Evolutionary conservation across 768 basidiomycete species (phyloP).

Genomic region (Symmetrospora coprosmae): DNA sequence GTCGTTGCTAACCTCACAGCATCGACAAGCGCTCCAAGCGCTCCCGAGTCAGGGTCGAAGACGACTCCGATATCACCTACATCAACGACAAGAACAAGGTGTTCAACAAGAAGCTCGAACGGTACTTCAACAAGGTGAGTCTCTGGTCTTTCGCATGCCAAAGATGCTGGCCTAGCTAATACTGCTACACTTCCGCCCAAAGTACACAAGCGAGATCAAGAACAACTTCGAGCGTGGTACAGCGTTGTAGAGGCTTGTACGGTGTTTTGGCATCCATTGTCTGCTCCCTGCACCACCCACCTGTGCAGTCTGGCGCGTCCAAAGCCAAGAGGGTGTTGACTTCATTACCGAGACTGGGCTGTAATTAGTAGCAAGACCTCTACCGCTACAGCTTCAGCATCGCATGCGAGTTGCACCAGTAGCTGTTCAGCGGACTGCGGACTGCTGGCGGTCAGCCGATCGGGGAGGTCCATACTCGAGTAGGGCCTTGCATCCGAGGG

Average conservation of each 20-base stretch:
- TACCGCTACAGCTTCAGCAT: too few species aligned
- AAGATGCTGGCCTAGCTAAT: neutral
- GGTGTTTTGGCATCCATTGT: too few species aligned
- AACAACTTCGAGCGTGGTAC: slow-evolving; percentile 97
- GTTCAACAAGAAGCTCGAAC: slow-evolving; percentile 78
- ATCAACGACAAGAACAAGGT: slow-evolving; percentile 41
- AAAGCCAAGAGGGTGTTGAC: too few species aligned
- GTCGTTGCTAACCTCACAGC: slow-evolving; percentile 38
- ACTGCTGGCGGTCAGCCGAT: too few species aligned
- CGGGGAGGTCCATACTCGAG: too few species aligned
- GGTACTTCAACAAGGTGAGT: slow-evolving; percentile 96
- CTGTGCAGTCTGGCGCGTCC: too few species aligned
- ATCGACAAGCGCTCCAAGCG: slow-evolving; percentile 81
- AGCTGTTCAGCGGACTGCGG: too few species aligned
- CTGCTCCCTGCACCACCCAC: too few species aligned
- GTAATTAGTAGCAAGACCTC: too few species aligned
- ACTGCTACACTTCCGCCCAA: slow-evolving; percentile 67
- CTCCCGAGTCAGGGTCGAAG: slow-evolving; percentile 82
- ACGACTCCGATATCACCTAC: slow-evolving; percentile 91
- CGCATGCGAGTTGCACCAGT: too few species aligned
- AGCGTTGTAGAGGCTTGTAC: slow-evolving; percentile 59
- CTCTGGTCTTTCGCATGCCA: slow-evolving; percentile 11
- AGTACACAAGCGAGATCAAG: slow-evolving; percentile 88
- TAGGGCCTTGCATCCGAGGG: too few species aligned
- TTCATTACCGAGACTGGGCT: too few species aligned